Evolutionary conservation across 2,329 filamentous ascomycete species (phyloP), one percentile per base, ranked within the genome.

Genomic region (Fusarium sp.): DNA sequence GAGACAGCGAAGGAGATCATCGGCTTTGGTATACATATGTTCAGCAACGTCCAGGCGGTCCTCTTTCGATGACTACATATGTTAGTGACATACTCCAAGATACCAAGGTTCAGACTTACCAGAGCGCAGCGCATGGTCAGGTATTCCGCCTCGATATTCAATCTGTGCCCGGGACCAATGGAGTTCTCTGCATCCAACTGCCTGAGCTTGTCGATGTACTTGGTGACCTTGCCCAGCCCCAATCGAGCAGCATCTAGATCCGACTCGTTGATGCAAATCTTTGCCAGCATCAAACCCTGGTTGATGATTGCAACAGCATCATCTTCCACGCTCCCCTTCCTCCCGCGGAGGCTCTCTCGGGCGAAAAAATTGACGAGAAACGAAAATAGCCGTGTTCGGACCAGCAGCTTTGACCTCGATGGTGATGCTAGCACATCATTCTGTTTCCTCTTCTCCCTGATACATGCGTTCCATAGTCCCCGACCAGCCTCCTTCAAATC

Each of bases 21-120:
- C 82, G 2, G 90, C 82, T 76, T 93, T 93, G 38, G 82, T 82
- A 81, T 92, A 95, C 86, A 97, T 91, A 80, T 94, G 91, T 64
- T 97, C 94, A 31, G 94, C 94, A 57, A 95, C 88, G 66, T 96
- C 93, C 16, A 93, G 85, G 45, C 92, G 89, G 45, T 90, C 87
- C 78, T 95, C 91, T 76, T 91, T 91, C 91, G 92, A 97, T 33
- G 92, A 89, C 94, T 96, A 56, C 20, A 18, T 4, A 13, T 3
- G 61, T 80, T 59, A 82, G 78, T 27, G 33, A 50, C 13, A 57
- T 36, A 27, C 29, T 13, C 68, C 68, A 5, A 27, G 5, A 22
- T 18, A 0, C 40, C 8, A n/a, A 75, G 47, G 62, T 2, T 63
- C 35, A 70, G 40, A 59, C 87, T 81, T 82, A 95, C 94, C 81